A percentile compares a stretch with the other conserved stretches of the same genome.
These are phyloP conservation scores for Hericium alpestre DNA, from an alignment of 768 basidiomycete genomes.

Conservation along the genomic window DNA sequence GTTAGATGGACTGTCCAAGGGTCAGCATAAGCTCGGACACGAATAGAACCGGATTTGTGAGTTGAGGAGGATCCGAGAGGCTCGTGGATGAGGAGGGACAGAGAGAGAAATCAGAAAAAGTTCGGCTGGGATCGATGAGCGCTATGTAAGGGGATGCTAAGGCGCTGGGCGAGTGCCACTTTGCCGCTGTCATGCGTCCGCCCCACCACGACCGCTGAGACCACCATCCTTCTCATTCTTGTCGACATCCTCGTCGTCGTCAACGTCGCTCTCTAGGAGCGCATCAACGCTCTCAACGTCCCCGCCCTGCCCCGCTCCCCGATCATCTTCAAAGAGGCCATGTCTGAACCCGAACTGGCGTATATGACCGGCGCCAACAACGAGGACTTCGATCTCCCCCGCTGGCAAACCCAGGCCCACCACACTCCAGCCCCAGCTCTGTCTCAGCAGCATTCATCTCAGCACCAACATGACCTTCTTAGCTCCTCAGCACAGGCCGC, in stretches of 20 bases:
- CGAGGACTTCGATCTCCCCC: conserved; percentile 70
- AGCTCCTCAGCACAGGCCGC: conserved; percentile 56
- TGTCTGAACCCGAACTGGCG: conserved; percentile 67
- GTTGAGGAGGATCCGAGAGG: too few species aligned
- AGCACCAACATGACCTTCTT: conserved; percentile 25
- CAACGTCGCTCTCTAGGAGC: background rate
- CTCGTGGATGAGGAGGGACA: background rate
- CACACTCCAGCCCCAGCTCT: conserved; percentile 11
- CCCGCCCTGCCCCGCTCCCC: background rate
- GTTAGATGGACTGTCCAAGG: too few species aligned
- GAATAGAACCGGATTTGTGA: too few species aligned
- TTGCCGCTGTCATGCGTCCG: background rate
- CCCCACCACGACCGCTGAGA: background rate
- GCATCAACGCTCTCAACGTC: background rate
- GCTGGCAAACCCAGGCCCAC: conserved; percentile 39
- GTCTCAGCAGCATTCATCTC: background rate
- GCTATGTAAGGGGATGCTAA: background rate
- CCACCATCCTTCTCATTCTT: background rate
- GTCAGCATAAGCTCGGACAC: too few species aligned
- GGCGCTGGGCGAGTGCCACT: background rate
- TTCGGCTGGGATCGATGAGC: background rate
- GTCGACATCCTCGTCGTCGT: background rate
- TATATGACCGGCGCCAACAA: conserved; percentile 74
- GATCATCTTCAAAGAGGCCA: conserved; percentile 19
- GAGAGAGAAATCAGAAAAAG: background rate